phyloP scores from a whole-genome alignment of 2,329 filamentous ascomycete species.

The Nemania sp. region DNA sequence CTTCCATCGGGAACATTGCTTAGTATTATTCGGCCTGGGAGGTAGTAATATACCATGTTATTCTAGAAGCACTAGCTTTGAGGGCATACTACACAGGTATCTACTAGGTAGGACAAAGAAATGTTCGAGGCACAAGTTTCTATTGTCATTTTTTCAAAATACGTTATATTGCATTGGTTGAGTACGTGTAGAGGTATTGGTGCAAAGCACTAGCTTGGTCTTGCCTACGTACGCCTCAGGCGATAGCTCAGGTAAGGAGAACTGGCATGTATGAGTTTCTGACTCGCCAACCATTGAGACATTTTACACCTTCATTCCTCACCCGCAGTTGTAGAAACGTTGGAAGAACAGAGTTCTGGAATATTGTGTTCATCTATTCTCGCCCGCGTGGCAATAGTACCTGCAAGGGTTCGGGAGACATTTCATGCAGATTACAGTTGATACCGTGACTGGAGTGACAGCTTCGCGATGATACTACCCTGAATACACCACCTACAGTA shows the following conservation, averaged over 20 bases:
- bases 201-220: constrained; percentile 7
- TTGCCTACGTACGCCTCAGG: constrained; percentile 15
- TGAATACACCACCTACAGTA: background rate
- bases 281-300: constrained; percentile 24
- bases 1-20: background rate
- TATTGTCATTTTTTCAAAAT: background rate
- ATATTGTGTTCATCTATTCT: constrained; percentile 2
- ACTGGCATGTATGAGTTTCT: constrained; percentile 17
- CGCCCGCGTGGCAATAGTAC: constrained; percentile 2
- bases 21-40: background rate
- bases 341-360: constrained; percentile 19
- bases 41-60: background rate
- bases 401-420: background rate
- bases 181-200: background rate
- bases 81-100: too few relatives aligned
- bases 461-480: background rate
- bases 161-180: constrained; percentile 4
- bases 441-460: constrained; percentile 5
- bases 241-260: background rate
- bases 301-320: constrained; percentile 14
- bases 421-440: background rate
- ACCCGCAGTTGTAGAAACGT: background rate
- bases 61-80: background rate
- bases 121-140: background rate
- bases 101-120: too few relatives aligned